These are phyloP conservation scores for Neurospora tetraspora DNA, from an alignment of 495 filamentous ascomycete species.

Conservation along the genomic window DNA sequence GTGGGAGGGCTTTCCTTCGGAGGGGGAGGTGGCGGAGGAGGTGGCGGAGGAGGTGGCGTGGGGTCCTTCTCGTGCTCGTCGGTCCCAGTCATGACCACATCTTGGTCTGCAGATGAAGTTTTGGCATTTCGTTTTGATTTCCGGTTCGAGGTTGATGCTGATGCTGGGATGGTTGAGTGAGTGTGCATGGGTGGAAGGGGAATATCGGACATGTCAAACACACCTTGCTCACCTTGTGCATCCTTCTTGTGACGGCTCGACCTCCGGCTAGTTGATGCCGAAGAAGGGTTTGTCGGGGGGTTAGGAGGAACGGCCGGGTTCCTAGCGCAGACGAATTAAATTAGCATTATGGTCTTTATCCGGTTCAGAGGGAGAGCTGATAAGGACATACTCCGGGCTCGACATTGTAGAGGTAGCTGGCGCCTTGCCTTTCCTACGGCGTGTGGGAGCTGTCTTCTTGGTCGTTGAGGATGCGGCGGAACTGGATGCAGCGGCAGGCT, in stretches of 20 bases:
- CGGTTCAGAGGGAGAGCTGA: neutral
- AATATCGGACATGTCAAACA: constrained; percentile 2
- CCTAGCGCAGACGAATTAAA: constrained; percentile 7
- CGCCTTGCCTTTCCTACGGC: constrained; percentile 53
- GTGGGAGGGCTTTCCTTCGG: constrained; percentile 39
- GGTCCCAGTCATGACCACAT: constrained; percentile 45
- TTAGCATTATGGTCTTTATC: constrained; percentile 5
- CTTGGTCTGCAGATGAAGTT: constrained; percentile 37
- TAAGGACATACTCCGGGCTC: constrained; percentile 57
- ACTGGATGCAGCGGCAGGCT: constrained; percentile 14
- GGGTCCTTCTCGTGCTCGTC: constrained; percentile 54
- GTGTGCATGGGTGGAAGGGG: constrained; percentile 4
- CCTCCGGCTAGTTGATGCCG: constrained; percentile 53
- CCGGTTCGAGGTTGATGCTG: constrained; percentile 31
- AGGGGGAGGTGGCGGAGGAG: constrained; percentile 32
- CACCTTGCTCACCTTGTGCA: constrained; percentile 29
- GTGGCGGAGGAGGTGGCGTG: constrained; percentile 27
- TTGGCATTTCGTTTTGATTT: constrained; percentile 45
- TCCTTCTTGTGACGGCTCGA: constrained; percentile 55
- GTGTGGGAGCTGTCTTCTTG: constrained; percentile 31
- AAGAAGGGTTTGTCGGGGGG: constrained; percentile 21
- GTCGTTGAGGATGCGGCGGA: constrained; percentile 14
- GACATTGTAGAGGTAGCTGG: constrained; percentile 56
- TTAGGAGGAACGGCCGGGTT: constrained; percentile 26
- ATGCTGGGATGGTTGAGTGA: constrained; percentile 10